These are phyloP conservation scores for Smittium mucronatum DNA, from an alignment of 371 early-diverging fungal genomes.

Conservation along the genomic window DNA sequence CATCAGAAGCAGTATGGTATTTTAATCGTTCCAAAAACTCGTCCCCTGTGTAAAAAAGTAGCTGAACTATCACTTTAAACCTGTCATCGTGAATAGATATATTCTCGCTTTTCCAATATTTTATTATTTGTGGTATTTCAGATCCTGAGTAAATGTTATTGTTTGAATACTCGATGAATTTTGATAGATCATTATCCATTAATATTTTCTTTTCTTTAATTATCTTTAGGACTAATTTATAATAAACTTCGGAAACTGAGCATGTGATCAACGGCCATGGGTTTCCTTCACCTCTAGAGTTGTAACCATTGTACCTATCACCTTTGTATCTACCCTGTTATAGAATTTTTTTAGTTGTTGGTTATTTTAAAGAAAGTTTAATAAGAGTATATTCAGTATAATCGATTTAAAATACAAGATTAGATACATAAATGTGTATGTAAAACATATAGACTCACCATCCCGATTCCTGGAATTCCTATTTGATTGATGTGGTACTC, in stretches of 20 bases:
- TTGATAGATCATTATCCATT: conserved; percentile 32
- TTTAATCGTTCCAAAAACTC: conserved; percentile 39
- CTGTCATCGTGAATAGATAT: conserved; percentile 14
- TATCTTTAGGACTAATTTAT: conserved; percentile 22
- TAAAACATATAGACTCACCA: not conserved
- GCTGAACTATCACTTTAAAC: conserved; percentile 3
- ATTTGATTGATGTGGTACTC: conserved; percentile 43
- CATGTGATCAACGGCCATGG: conserved; percentile 61
- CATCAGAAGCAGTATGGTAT: conserved; percentile 39
- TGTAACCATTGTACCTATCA: conserved; percentile 54
- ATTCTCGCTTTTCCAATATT: not conserved
- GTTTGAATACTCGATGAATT: conserved; percentile 27
- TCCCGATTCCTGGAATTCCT: conserved; percentile 10
- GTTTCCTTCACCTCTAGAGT: conserved; percentile 37
- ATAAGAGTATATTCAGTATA: too few relatives aligned
- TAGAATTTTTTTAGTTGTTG: too few relatives aligned
- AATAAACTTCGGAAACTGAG: conserved; percentile 49
- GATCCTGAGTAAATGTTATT: not conserved
- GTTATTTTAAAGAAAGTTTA: too few relatives aligned
- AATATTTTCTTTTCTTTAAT: conserved; percentile 18
- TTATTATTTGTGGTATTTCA: too few relatives aligned
- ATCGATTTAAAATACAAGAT: too few relatives aligned
- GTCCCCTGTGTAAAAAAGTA: conserved; percentile 38
- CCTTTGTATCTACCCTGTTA: conserved; percentile 65
- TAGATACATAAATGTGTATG: too few relatives aligned